Evolutionary conservation across 176 grass and related monocot genomes (phyloP).

Genomic region (Urochloa ruziziensis): DNA sequence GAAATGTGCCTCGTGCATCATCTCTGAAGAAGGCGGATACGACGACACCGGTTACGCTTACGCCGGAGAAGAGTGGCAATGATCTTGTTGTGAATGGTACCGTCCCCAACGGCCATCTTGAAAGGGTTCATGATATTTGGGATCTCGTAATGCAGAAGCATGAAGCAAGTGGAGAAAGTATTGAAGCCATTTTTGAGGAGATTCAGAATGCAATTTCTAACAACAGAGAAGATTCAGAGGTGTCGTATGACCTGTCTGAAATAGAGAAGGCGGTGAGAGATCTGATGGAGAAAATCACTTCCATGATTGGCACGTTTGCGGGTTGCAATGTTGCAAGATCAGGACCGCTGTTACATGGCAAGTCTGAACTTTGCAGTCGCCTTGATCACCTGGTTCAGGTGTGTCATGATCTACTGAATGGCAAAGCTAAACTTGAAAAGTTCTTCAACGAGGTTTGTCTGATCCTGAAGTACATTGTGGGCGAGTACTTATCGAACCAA

Average conservation of each 20-base stretch:
- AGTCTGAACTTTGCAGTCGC: slow-evolving; percentile 34
- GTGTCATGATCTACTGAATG: slow-evolving; percentile 46
- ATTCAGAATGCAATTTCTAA: slow-evolving; percentile 12
- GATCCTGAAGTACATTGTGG: slow-evolving; percentile 45
- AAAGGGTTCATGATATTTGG: slow-evolving; percentile 57
- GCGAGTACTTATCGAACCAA: slow-evolving; percentile 42
- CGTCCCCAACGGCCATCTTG: slow-evolving; percentile 34
- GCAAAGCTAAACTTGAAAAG: slow-evolving; percentile 39
- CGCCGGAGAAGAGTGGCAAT: neutral
- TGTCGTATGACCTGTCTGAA: neutral
- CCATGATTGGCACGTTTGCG: neutral
- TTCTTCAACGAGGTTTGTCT: slow-evolving; percentile 40
- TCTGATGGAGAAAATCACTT: slow-evolving; percentile 21
- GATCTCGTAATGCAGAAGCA: slow-evolving; percentile 57
- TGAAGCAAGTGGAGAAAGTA: slow-evolving; percentile 52
- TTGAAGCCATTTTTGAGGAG: slow-evolving; percentile 49
- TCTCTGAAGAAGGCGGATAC: neutral
- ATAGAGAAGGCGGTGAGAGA: slow-evolving; percentile 10
- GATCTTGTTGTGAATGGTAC: neutral
- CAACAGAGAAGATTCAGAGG: slow-evolving; percentile 13
- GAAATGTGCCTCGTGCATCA: neutral
- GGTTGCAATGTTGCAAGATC: slow-evolving; percentile 23
- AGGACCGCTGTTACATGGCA: neutral
- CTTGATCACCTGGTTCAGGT: slow-evolving; percentile 48
- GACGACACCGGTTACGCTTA: neutral